These are phyloP conservation scores for Chrysanthemum seticuspe DNA, from an alignment of 129 eudicot genomes.

Conservation along the genomic window DNA sequence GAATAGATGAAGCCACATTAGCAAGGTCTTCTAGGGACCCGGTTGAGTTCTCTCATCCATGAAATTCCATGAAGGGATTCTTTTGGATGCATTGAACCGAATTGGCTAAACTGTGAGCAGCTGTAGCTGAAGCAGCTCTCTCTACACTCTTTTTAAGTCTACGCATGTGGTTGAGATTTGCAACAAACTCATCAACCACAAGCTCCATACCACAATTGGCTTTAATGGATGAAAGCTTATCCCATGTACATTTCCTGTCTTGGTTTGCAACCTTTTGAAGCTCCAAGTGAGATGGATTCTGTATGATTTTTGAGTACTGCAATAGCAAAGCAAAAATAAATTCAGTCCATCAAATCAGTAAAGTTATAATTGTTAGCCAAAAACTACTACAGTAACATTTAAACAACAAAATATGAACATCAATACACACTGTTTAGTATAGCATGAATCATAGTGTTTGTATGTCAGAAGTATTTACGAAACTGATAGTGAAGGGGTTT, in stretches of 20 bases:
- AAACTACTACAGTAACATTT: no score
- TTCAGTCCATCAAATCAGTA: not conserved
- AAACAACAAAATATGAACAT: no score
- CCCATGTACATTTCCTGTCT: constrained; percentile 93
- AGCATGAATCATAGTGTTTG: no score
- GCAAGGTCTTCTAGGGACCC: constrained; percentile 83
- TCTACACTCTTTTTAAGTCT: constrained; percentile 72
- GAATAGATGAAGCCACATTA: constrained; percentile 53
- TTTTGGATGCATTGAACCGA: constrained; percentile 64
- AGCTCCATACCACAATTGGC: constrained; percentile 94
- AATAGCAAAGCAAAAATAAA: constrained; percentile 9
- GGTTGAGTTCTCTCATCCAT: constrained; percentile 84
- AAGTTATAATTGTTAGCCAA: not conserved
- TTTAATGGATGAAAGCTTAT: constrained; percentile 89
- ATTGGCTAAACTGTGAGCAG: constrained; percentile 45
- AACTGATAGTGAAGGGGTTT: no score
- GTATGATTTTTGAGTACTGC: no score
- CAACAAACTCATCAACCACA: constrained; percentile 81
- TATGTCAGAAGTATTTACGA: no score
- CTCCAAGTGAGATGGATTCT: constrained; percentile 78
- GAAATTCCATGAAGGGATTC: constrained; percentile 93
- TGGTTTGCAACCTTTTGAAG: constrained; percentile 83
- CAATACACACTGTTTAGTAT: no score
- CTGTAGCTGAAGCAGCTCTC: constrained; percentile 63
- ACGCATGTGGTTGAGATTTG: constrained; percentile 87